phyloP scores from a whole-genome alignment of 179 eudicot species.

The Pouteria campechiana region DNA sequence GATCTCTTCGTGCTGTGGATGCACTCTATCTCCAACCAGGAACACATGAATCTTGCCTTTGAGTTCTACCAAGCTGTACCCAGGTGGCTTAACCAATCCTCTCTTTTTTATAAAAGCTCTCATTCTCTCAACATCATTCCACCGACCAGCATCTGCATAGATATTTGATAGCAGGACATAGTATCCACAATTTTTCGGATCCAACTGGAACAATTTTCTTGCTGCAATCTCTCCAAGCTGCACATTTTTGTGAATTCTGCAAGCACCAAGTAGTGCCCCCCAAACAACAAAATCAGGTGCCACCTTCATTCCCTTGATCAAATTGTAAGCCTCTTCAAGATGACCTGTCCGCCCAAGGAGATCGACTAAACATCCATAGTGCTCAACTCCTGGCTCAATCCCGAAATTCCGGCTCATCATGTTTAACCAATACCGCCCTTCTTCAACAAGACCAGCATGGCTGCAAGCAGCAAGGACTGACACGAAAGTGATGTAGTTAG shows the following conservation, averaged over 20 bases:
- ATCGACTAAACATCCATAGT: constrained; percentile 71
- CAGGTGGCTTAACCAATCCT: constrained; percentile 54
- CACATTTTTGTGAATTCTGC: constrained; percentile 58
- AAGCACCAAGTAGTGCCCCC: constrained; percentile 67
- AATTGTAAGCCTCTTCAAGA: constrained; percentile 37
- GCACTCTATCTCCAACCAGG: constrained; percentile 67
- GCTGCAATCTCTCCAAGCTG: constrained; percentile 68
- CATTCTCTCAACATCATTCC: constrained; percentile 59
- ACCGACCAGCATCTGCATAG: constrained; percentile 75
- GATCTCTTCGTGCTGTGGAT: constrained; percentile 50
- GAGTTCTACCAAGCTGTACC: constrained; percentile 52
- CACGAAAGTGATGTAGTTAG: constrained; percentile 51
- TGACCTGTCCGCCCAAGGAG: constrained; percentile 59
- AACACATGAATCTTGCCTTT: constrained; percentile 55
- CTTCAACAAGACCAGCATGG: constrained; percentile 67
- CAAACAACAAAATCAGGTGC: constrained; percentile 58
- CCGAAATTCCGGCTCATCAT: constrained; percentile 35
- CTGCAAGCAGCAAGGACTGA: constrained; percentile 69
- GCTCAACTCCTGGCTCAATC: constrained; percentile 51
- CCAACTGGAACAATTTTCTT: constrained; percentile 45
- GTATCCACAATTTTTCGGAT: constrained; percentile 54
- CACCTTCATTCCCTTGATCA: constrained; percentile 48
- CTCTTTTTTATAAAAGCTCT: constrained; percentile 42
- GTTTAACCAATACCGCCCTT: constrained; percentile 51
- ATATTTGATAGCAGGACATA: constrained; percentile 61